A percentile compares a stretch with the other conserved stretches of the same genome.
Conservation (phyloP, 495 filamentous ascomycete species). For the Margaritispora aquatica region DNA sequence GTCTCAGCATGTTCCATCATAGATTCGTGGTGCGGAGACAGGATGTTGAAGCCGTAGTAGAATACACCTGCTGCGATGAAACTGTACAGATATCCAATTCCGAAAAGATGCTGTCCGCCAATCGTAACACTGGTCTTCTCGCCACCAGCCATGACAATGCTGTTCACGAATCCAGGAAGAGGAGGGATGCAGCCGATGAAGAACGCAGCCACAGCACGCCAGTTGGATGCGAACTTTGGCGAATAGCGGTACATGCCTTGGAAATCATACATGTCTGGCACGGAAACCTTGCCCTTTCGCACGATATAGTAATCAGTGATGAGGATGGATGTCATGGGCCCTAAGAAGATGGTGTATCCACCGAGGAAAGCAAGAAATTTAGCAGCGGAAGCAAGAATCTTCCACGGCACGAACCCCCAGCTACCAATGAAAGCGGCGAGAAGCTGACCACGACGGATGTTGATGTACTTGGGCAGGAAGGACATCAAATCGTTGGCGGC, state of each 20-base stretch:
- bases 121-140: conserved; percentile 10
- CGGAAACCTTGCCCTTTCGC: conserved; percentile 15
- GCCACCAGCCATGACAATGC: conserved; percentile 14
- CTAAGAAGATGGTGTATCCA: conserved; percentile 60
- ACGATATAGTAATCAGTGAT: conserved; percentile 18
- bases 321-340: conserved; percentile 41
- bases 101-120: conserved; percentile 15
- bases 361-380: conserved; percentile 56
- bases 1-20: conserved; percentile 18
- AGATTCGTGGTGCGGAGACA: conserved; percentile 13
- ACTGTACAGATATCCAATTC: conserved; percentile 15
- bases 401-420: conserved; percentile 52
- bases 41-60: conserved; percentile 15
- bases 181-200: conserved; percentile 15
- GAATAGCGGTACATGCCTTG: conserved; percentile 18
- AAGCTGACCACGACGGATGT: conserved; percentile 49
- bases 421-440: conserved; percentile 40
- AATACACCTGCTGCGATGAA: conserved; percentile 15
- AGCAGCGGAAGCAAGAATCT: conserved; percentile 49
- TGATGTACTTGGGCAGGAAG: conserved; percentile 49
- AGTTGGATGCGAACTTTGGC: conserved; percentile 10
- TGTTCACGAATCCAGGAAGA: conserved; percentile 17
- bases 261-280: conserved; percentile 20
- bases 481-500: conserved; percentile 53
- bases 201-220: conserved; percentile 16